Conservation (phyloP, 2,329 filamentous ascomycete species). For the Fusarium sp. region DNA sequence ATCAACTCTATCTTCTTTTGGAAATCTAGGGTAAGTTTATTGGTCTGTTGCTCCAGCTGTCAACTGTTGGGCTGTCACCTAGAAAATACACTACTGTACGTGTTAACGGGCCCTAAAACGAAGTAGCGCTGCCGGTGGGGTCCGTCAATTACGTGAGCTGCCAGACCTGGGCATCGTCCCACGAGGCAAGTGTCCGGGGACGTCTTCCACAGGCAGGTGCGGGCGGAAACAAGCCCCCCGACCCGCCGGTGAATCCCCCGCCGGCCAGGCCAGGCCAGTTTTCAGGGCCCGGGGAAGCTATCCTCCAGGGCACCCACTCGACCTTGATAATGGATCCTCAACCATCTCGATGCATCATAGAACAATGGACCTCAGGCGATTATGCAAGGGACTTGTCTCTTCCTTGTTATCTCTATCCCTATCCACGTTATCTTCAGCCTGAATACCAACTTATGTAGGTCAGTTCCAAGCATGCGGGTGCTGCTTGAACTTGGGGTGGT, state of each 20-base stretch:
- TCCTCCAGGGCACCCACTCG: neutral
- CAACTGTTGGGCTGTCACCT: neutral
- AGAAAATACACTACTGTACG: conserved; percentile 21
- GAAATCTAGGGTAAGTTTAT: conserved; percentile 26
- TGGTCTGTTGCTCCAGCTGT: conserved; percentile 22
- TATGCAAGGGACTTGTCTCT: conserved; percentile 8
- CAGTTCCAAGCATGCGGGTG: neutral
- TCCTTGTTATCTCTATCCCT: conserved; percentile 1
- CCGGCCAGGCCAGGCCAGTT: neutral
- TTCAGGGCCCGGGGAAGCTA: conserved; percentile 13
- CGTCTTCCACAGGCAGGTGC: conserved; percentile 4
- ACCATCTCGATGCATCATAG: neutral
- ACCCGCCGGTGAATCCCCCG: neutral
- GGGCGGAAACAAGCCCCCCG: neutral
- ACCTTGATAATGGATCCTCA: neutral
- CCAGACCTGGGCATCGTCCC: conserved; percentile 21
- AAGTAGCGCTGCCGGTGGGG: conserved; percentile 27
- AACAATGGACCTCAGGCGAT: neutral
- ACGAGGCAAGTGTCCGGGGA: conserved; percentile 12
- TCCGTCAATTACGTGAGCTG: conserved; percentile 6
- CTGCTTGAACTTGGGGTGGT: neutral
- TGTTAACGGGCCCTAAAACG: conserved; percentile 20
- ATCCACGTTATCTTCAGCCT: neutral
- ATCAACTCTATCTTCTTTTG: neutral
- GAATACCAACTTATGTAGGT: conserved; percentile 5